A percentile compares a stretch with the other conserved stretches of the same genome.
Conservation (phyloP, 352 stramenopile genomes). For the Globisporangium splendens region DNA sequence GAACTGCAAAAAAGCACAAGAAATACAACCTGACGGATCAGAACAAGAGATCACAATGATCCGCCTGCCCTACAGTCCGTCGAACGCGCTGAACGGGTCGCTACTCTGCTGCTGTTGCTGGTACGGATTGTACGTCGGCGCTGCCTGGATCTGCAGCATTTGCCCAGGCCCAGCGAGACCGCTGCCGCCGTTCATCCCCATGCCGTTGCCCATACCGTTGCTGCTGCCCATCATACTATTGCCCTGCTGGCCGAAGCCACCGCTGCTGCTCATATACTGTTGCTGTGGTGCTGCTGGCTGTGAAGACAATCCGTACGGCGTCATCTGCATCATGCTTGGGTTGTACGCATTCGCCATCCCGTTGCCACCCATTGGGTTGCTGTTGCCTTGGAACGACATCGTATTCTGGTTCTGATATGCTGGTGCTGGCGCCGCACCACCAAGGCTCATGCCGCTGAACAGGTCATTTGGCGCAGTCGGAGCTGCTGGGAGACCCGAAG, state of each 20-base stretch:
- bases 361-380: slow-evolving; percentile 18
- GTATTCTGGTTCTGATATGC: slow-evolving; percentile 41
- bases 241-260: slow-evolving; percentile 25
- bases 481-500: slow-evolving; percentile 39
- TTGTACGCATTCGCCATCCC: slow-evolving; percentile 56
- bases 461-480: slow-evolving; percentile 29
- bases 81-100: slow-evolving; percentile 80
- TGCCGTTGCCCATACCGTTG: slow-evolving; percentile 21
- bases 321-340: slow-evolving; percentile 71
- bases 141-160: slow-evolving; percentile 71
- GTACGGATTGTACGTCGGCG: slow-evolving; percentile 41
- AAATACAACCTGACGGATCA: not conserved
- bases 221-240: slow-evolving; percentile 14
- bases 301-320: slow-evolving; percentile 54
- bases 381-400: slow-evolving; percentile 24
- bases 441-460: slow-evolving; percentile 69
- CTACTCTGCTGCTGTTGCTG: slow-evolving; percentile 44
- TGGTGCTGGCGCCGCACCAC: slow-evolving; percentile 18
- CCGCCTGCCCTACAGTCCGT: slow-evolving; percentile 43
- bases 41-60: no score
- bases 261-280: slow-evolving; percentile 37
- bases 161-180: slow-evolving; percentile 51
- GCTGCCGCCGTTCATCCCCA: slow-evolving; percentile 17
- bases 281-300: slow-evolving; percentile 21
- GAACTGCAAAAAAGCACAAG: not conserved